phyloP scores from a whole-genome alignment of 805 yeast species.

The Isabelozyma pseudorhagii region DNA sequence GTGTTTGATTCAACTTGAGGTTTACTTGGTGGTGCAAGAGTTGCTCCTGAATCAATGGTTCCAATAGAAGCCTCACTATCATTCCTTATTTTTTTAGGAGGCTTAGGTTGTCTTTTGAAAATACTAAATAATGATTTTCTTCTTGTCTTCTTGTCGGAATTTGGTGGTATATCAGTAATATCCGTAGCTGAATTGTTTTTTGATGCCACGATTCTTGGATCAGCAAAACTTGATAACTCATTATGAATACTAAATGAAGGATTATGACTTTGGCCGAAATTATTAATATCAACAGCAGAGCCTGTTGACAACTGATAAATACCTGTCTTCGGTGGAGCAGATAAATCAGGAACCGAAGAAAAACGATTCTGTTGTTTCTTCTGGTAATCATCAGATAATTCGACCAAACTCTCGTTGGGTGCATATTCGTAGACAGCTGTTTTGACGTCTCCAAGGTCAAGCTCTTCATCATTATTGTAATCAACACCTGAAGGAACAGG shows the following conservation, averaged over 20 bases:
- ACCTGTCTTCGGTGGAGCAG: background rate
- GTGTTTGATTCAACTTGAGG: background rate
- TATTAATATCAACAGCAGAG: slow-evolving; percentile 36
- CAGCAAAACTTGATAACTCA: slow-evolving; percentile 2
- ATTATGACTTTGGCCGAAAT: slow-evolving; percentile 36
- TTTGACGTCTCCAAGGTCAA: background rate
- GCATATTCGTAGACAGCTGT: background rate
- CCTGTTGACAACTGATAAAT: slow-evolving; percentile 22
- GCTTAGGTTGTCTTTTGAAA: slow-evolving; percentile 26
- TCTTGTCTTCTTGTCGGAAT: slow-evolving; percentile 7
- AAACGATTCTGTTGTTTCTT: slow-evolving; percentile 5
- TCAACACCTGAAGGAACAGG: background rate
- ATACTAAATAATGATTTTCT: slow-evolving; percentile 33
- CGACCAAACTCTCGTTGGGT: background rate
- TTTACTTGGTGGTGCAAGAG: background rate
- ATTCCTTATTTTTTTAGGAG: background rate
- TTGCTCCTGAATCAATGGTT: background rate
- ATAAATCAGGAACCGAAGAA: slow-evolving; percentile 14
- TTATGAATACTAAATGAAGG: slow-evolving; percentile 30
- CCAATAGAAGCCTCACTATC: background rate
- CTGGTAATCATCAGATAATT: slow-evolving; percentile 3
- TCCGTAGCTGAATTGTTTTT: background rate
- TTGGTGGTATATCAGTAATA: background rate
- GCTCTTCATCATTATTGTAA: slow-evolving; percentile 3
- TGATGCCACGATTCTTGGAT: background rate